Evolutionary conservation across 768 basidiomycete genomes (phyloP).

Genomic region (Pisolithus marmoratus): DNA sequence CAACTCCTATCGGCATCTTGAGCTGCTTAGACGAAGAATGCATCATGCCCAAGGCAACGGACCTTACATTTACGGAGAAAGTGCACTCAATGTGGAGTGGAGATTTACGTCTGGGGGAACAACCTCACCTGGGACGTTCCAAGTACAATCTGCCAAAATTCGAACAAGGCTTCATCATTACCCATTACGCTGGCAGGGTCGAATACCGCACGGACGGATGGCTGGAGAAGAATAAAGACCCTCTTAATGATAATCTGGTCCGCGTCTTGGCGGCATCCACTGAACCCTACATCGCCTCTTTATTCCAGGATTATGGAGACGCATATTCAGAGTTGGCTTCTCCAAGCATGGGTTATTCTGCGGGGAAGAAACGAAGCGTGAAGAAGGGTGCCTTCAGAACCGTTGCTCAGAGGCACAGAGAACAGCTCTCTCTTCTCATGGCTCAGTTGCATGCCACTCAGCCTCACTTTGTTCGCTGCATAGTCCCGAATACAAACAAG

Average conservation of each 20-base stretch:
- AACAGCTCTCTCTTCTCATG: constrained; percentile 91
- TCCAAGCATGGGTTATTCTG: constrained; percentile 33
- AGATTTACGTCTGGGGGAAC: constrained; percentile 36
- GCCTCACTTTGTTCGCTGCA: constrained; percentile 97
- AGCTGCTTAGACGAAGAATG: constrained; percentile 96
- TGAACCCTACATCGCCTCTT: constrained; percentile 71
- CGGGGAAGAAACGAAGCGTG: constrained; percentile 62
- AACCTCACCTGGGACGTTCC: constrained; percentile 63
- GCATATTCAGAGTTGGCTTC: constrained; percentile 25
- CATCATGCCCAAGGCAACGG: constrained; percentile 99
- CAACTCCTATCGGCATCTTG: constrained; percentile 74
- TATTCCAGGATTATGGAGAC: constrained; percentile 82
- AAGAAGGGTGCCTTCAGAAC: constrained; percentile 98
- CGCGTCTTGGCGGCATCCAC: constrained; percentile 79
- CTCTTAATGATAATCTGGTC: constrained; percentile 92
- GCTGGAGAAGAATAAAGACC: constrained; percentile 99
- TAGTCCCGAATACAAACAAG: constrained; percentile 91
- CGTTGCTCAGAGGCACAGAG: constrained; percentile 91
- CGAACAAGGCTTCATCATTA: constrained; percentile 89
- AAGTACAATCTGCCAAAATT: constrained; percentile 89
- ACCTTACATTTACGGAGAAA: constrained; percentile 92
- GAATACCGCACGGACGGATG: constrained; percentile 95
- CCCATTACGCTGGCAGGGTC: constrained; percentile 95
- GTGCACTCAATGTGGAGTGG: constrained; percentile 70
- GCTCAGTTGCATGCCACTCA: constrained; percentile 86